Base-by-base conservation (phyloP, 2,329 filamentous ascomycete genomes). In the Colletotrichum nymphaeae region DNA sequence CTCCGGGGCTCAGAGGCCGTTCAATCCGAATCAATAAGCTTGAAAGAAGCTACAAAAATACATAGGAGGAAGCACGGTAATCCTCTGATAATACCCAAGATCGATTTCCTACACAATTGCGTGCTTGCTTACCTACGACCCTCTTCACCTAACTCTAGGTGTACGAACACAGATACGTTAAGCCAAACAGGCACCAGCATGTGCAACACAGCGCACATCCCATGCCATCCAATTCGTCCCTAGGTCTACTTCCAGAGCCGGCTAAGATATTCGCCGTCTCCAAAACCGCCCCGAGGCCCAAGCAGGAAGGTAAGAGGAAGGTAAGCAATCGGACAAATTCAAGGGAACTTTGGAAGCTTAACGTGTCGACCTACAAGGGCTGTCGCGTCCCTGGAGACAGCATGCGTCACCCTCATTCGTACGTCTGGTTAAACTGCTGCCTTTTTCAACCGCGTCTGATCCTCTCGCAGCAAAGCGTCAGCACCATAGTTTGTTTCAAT, bases 351-450 rank as follows among this genome's bases (percentile, higher is more conserved):
- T 42, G 37, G 24, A 14, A 58, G 58, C 69, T 57, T 26, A 69
- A 58, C 30, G n/a, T 62, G 28, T 22, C 16, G 26, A 7, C 14
- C 30, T 12, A 22, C 4, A 32, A 26, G 26, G 24, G 64, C 71
- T 73, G 67, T 65, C 67, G 67, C 67, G 71, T 73, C 67, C 67
- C 19, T 30, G 8, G 32, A 49, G 16, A 22, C 42, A 56, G 60
- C 14, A 55, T 72, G 60, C 71, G 67, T 73, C 71, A 73, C 67
- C 67, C 19, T 60, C 42, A 71, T 70, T 71, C 67, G 67, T 71
- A 73, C n/a, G 8, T 60, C 35, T 37, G 28, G 19, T 12, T 14
- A 58, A 26, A 68, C 19, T 24, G 35, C 37, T 49, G 7, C 16
- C 24, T 26, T 22, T 56, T 42, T 57, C 32, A 22, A 46, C 5